A percentile compares a stretch with the other conserved stretches of the same genome.
phyloP scores from a whole-genome alignment of 2,329 filamentous ascomycete genomes.

The Sporothrix pallida region DNA sequence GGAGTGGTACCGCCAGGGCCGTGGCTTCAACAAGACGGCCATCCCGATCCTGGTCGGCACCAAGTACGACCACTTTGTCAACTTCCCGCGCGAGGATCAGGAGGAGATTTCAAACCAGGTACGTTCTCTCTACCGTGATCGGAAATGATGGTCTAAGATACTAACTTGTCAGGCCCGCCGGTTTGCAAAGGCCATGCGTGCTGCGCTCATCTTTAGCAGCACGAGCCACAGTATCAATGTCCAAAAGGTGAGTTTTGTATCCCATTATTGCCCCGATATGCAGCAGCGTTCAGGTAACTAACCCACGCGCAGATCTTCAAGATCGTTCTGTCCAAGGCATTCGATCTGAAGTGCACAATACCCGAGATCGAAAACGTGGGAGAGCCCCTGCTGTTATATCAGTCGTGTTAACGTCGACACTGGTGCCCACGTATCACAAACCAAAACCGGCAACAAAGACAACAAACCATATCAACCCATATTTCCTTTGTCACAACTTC shows the following conservation, averaged over 20 bases:
- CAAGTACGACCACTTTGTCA: constrained; percentile 99
- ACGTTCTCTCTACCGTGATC: constrained; percentile 32
- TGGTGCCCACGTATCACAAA: not conserved
- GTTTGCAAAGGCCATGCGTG: constrained; percentile 98
- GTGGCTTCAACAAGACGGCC: constrained; percentile 99
- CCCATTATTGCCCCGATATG: not conserved
- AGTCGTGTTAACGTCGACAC: constrained; percentile 56
- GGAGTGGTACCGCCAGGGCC: constrained; percentile 97
- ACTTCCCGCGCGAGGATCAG: constrained; percentile 95
- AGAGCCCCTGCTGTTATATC: constrained; percentile 92
- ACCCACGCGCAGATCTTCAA: constrained; percentile 83
- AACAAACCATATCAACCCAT: not conserved
- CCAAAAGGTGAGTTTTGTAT: constrained; percentile 72
- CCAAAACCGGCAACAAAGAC: not conserved
- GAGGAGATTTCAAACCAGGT: constrained; percentile 98
- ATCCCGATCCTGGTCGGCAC: constrained; percentile 97
- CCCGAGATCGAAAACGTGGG: constrained; percentile 98
- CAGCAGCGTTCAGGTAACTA: not conserved
- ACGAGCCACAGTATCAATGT: constrained; percentile 99
- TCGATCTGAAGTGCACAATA: constrained; percentile 98
- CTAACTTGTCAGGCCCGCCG: constrained; percentile 72
- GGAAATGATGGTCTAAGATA: not conserved
- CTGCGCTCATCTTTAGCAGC: constrained; percentile 96
- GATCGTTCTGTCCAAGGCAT: constrained; percentile 97
- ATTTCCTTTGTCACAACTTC: constrained; percentile 25